Conservation (phyloP, 768 basidiomycete species). For the Lyophyllum semitale region DNA sequence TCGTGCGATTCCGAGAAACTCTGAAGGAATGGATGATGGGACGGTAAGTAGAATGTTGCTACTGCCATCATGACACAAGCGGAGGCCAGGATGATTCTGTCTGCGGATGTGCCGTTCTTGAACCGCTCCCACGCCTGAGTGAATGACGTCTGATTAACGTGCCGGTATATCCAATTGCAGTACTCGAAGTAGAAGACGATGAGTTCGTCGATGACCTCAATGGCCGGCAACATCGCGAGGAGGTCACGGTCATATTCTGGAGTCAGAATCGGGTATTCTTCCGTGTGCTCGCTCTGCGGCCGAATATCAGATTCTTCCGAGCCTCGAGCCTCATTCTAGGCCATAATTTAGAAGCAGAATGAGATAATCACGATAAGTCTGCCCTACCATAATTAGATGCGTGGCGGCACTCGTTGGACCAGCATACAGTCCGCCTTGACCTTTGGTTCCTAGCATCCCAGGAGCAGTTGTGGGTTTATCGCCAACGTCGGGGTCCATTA, state of each 20-base stretch:
- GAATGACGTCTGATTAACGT: constrained; percentile 69
- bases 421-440: constrained; percentile 70
- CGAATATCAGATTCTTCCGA: constrained; percentile 57
- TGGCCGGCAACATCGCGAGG: constrained; percentile 61
- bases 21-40: constrained; percentile 62
- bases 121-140: constrained; percentile 69
- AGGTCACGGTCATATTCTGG: constrained; percentile 75
- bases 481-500: constrained; percentile 44
- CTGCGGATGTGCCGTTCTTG: constrained; percentile 64
- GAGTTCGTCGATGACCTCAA: constrained; percentile 72
- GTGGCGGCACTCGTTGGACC: constrained; percentile 79
- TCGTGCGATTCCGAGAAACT: constrained; percentile 52
- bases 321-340: constrained; percentile 45
- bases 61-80: constrained; percentile 77
- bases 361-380: constrained; percentile 16
- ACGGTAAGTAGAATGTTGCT: constrained; percentile 71
- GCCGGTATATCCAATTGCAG: constrained; percentile 86
- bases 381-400: constrained; percentile 61
- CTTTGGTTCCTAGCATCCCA: constrained; percentile 67
- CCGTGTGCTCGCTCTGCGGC: constrained; percentile 49
- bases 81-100: constrained; percentile 71
- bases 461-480: constrained; percentile 53
- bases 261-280: constrained; percentile 42
- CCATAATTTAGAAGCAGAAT: constrained; percentile 18
- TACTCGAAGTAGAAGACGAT: constrained; percentile 81